These are phyloP conservation scores for Vicia faba DNA, from an alignment of 306 rosid genomes.

Conservation along the genomic window DNA sequence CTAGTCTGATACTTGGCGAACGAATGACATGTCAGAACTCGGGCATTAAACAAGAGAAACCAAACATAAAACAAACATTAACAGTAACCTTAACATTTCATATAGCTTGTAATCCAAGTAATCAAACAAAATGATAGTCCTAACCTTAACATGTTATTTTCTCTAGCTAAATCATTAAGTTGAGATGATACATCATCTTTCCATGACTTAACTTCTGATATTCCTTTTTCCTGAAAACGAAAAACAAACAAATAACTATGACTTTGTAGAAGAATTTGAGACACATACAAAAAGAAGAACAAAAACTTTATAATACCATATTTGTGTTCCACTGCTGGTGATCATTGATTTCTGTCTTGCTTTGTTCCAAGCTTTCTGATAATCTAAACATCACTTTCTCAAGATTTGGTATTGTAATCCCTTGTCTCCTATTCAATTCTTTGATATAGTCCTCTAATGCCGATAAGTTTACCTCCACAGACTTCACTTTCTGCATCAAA, in stretches of 20 bases:
- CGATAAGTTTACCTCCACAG: constrained; percentile 72
- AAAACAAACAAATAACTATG: constrained; percentile 25
- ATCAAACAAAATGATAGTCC: not conserved
- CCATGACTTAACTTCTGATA: constrained; percentile 66
- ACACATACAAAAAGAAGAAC: not conserved
- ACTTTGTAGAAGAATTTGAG: not conserved
- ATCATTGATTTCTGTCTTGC: constrained; percentile 58
- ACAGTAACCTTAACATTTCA: too few relatives aligned
- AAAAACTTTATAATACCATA: constrained; percentile 45
- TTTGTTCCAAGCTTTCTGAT: constrained; percentile 58
- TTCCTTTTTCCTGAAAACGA: constrained; percentile 57
- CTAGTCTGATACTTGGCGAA: constrained; percentile 49
- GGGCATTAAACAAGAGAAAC: not conserved
- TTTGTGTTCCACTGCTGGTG: constrained; percentile 57
- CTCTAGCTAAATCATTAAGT: constrained; percentile 57
- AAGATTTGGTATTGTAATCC: constrained; percentile 52
- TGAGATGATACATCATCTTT: constrained; percentile 62
- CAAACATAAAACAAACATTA: not conserved
- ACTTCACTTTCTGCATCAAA: constrained; percentile 87
- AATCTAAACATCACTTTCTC: constrained; percentile 62
- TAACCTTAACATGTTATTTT: constrained; percentile 70
- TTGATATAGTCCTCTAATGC: constrained; percentile 67
- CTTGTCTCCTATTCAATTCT: constrained; percentile 66
- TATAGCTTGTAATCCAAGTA: constrained; percentile 1
- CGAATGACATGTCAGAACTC: constrained; percentile 3